Conservation (phyloP, 2,329 filamentous ascomycete species). For the Seiridium unicorne region DNA sequence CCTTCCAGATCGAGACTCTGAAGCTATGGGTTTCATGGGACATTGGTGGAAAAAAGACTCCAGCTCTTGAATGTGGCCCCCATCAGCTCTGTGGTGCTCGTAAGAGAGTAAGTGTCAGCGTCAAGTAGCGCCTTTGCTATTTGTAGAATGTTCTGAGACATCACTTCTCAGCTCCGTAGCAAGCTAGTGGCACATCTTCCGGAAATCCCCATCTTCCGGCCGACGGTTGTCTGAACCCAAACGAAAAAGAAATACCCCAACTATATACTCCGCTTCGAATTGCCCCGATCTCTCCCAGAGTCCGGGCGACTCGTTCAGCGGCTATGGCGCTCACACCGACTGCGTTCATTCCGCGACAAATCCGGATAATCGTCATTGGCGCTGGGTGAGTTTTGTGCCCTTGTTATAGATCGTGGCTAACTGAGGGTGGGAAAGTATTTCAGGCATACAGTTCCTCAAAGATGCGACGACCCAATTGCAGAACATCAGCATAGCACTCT, state of each 20-base stretch:
- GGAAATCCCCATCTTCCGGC: no score
- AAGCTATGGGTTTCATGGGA: neutral
- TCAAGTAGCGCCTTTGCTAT: neutral
- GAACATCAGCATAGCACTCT: neutral
- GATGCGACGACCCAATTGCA: neutral
- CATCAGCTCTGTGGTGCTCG: neutral
- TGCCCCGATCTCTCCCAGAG: neutral
- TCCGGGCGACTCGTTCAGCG: neutral
- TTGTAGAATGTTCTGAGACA: neutral
- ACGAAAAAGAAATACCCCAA: neutral
- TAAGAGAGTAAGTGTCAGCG: neutral
- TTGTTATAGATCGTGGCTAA: no score
- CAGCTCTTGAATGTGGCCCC: neutral
- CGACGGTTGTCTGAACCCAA: neutral
- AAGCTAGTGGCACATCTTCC: neutral
- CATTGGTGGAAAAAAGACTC: neutral
- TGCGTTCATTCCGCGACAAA: neutral
- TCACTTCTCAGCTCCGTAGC: neutral
- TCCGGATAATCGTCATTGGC: neutral
- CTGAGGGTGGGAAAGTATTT: neutral
- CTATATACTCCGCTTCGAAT: neutral
- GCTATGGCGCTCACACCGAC: neutral
- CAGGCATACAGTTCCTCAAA: neutral
- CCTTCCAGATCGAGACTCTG: neutral
- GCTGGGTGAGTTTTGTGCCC: neutral